Percentiles rank a stretch among this genome's conserved stretches.
Evolutionary conservation across 345 rosid genomes (phyloP).

Genomic region (Salix caprea): DNA sequence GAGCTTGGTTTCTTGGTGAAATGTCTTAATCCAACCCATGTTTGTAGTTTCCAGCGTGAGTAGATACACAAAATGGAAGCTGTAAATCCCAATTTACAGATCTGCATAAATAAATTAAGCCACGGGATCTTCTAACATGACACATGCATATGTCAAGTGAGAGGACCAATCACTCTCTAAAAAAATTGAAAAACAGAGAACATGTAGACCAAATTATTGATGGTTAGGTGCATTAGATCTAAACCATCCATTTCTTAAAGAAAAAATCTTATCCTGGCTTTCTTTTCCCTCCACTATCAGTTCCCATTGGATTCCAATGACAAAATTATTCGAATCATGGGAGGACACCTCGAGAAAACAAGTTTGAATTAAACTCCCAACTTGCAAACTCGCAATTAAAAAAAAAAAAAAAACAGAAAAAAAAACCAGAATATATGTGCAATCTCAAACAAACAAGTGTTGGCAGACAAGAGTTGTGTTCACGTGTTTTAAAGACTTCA

Average conservation of each 20-base stretch:
- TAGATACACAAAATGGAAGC: background rate
- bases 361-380: background rate
- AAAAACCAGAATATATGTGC: background rate
- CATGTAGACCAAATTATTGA: background rate
- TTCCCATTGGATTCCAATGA: background rate
- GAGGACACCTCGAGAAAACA: background rate
- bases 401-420: background rate
- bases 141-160: conserved; percentile 1
- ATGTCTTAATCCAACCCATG: background rate
- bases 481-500: background rate
- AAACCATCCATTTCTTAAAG: background rate
- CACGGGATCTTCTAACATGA: background rate
- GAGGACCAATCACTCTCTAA: background rate
- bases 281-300: background rate
- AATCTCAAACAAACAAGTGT: background rate
- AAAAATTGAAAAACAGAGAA: background rate
- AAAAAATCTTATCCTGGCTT: background rate
- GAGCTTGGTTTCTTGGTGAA: background rate
- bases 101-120: background rate
- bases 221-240: conserved; percentile 1
- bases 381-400: background rate
- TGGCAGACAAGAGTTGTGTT: background rate
- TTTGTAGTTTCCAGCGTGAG: background rate
- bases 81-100: background rate
- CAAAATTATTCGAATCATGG: background rate